Evolutionary conservation across 345 rosid species (phyloP).

Genomic region (Cardamine resedifolia): DNA sequence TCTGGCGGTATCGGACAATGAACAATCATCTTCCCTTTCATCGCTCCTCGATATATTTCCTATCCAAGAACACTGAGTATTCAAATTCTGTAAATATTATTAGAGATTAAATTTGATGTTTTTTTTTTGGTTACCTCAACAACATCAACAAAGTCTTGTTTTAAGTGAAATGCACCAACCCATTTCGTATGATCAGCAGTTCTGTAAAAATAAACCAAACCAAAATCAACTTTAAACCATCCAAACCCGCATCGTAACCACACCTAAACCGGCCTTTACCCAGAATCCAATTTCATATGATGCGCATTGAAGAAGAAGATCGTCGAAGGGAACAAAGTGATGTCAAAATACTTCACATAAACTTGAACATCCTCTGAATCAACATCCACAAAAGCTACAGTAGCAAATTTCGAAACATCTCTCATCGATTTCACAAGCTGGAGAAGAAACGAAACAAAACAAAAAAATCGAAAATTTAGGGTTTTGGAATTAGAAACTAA

Average conservation of each 20-base stretch:
- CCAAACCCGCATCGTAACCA: neutral
- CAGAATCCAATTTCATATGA: conserved; percentile 96
- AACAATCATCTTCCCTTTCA: conserved; percentile 93
- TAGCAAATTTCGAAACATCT: conserved; percentile 69
- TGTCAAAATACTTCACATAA: conserved; percentile 81
- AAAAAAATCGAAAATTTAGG: neutral
- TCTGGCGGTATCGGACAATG: conserved; percentile 76
- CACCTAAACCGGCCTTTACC: conserved; percentile 40
- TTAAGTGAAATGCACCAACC: conserved; percentile 76
- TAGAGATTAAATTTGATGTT: neutral
- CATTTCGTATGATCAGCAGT: conserved; percentile 91
- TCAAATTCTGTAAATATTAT: neutral
- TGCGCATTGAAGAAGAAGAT: conserved; percentile 93
- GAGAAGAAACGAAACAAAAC: neutral
- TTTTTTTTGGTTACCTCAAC: conserved; percentile 56
- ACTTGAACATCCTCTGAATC: conserved; percentile 80
- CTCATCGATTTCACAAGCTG: conserved; percentile 77
- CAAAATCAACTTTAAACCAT: neutral
- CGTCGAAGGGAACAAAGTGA: conserved; percentile 68
- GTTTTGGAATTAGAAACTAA: neutral
- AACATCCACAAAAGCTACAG: conserved; percentile 60
- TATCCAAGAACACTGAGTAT: conserved; percentile 29
- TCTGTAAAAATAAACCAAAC: conserved; percentile 43
- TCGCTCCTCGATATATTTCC: conserved; percentile 89
- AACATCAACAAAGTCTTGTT: conserved; percentile 91